Conservation (phyloP, 78 protist species). For the Dictyostelium purpureum region DNA sequence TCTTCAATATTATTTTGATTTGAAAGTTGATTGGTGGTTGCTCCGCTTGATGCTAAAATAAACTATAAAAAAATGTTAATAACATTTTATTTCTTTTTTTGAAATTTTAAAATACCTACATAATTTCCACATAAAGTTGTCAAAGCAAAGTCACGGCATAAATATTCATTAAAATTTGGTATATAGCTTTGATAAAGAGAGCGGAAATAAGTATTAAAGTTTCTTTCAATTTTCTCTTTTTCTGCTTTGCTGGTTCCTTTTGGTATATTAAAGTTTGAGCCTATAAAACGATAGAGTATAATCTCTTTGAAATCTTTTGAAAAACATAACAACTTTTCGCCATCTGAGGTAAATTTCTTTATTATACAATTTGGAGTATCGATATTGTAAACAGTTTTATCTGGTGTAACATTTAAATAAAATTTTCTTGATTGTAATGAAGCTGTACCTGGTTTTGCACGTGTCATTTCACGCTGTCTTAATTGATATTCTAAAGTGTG, state of each 20-base stretch:
- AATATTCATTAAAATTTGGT: constrained; percentile 40
- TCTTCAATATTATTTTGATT: neutral
- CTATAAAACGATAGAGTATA: constrained; percentile 58
- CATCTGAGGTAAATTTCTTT: constrained; percentile 71
- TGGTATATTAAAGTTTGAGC: constrained; percentile 26
- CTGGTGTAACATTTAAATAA: constrained; percentile 60
- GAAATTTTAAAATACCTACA: neutral
- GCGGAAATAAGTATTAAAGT: constrained; percentile 42
- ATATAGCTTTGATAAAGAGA: constrained; percentile 21
- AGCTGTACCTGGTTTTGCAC: constrained; percentile 51
- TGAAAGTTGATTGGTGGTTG: neutral
- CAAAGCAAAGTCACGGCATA: constrained; percentile 58
- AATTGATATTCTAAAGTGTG: constrained; percentile 26
- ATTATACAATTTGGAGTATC: constrained; percentile 65
- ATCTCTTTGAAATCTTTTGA: constrained; percentile 72
- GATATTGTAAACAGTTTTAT: constrained; percentile 66
- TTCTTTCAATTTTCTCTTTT: constrained; percentile 6
- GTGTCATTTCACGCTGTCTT: constrained; percentile 12
- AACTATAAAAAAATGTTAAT: constrained; percentile 13
- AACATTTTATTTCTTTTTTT: neutral
- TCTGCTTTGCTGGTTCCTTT: neutral
- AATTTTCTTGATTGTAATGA: constrained; percentile 49
- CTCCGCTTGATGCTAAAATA: constrained; percentile 45
- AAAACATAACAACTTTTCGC: constrained; percentile 67
- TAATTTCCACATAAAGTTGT: constrained; percentile 72